Base-by-base conservation (phyloP, 164 flowering plant species). In the Kingdonia uniflora region DNA sequence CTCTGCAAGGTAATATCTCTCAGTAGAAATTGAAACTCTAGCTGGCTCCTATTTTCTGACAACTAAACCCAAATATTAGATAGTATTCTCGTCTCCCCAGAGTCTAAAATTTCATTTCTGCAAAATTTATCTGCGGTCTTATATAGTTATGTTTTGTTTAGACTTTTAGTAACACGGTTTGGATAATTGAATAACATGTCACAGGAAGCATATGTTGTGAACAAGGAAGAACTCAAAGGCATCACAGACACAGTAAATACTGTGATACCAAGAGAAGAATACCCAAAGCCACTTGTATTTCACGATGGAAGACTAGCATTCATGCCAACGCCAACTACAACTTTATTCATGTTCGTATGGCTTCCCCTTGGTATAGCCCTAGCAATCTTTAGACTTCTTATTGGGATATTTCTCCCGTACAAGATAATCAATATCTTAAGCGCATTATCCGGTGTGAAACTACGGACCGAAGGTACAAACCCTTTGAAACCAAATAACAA, bases 281-380 rank as follows among this genome's bases (percentile, higher is more conserved):
- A 86, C 67, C 95, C 92, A 33, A 89, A 82, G 51, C 90, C 92
- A 4, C 60, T 89, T 0, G 62, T 89, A 1, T 89, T 89, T 51
- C 97, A 89, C 57, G 97, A 89, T 69, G 97, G 97, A 12, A 74
- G 95, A 39, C 75, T 90, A 3, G 95, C 94, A 2, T 82, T 90
- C 62, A 55, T 79, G 3, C 97, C 97, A 1, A 86, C 95, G 0
- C 95, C 97, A 7, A 22, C 54, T 0, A 80, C 95, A 39, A 80
- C 85, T 52, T 71, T 82, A 0, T 14, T 59, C 51, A 84, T 86
- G 90, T 86, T 90, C 69, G 19, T 82, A 42, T 90, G 87, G 85
- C 75, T 90, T n/a, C 97, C 97, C 1, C 11, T 82, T 1, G 97
- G 87, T 1, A 37, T 84, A 11, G 14, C 64, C 7, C 66, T 87